A percentile compares a stretch with the other conserved stretches of the same genome.
These are phyloP conservation scores for Durotheca rogersii DNA, from an alignment of 495 filamentous ascomycete species.

Conservation along the genomic window DNA sequence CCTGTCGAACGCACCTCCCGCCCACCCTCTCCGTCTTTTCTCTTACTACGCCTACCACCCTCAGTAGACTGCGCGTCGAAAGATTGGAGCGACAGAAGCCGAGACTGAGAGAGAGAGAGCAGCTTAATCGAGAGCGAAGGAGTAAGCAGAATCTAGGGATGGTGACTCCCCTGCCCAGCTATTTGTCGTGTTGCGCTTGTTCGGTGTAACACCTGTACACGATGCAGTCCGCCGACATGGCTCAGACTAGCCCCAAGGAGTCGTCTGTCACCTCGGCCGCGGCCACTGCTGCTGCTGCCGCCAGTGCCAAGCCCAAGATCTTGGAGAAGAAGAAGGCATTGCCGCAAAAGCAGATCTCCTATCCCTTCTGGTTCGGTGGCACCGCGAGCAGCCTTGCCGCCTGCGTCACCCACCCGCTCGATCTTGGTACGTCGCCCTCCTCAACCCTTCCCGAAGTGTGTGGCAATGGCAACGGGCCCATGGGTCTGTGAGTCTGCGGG, in stretches of 20 bases:
- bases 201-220: slow-evolving; percentile 24
- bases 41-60: neutral
- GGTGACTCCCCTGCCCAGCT: slow-evolving; percentile 22
- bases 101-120: too few relatives aligned
- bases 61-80: neutral
- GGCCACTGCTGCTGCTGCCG: slow-evolving; percentile 11
- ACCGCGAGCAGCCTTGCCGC: slow-evolving; percentile 89
- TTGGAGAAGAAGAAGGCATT: slow-evolving; percentile 33
- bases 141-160: slow-evolving; percentile 30
- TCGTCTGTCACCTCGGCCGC: slow-evolving; percentile 15
- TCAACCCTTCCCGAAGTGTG: too few relatives aligned
- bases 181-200: slow-evolving; percentile 19
- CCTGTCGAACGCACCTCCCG: neutral
- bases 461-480: too few relatives aligned
- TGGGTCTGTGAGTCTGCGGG: too few relatives aligned
- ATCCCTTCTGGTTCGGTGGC: slow-evolving; percentile 94
- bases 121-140: too few relatives aligned
- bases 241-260: slow-evolving; percentile 21
- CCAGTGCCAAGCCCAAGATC: slow-evolving; percentile 30
- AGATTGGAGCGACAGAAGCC: slow-evolving; percentile 5
- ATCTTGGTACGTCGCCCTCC: slow-evolving; percentile 60
- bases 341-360: slow-evolving; percentile 49
- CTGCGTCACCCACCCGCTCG: slow-evolving; percentile 85
- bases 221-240: slow-evolving; percentile 26
- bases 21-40: neutral